These are phyloP conservation scores for Turnera subulata DNA, from an alignment of 345 rosid species.

Conservation along the genomic window DNA sequence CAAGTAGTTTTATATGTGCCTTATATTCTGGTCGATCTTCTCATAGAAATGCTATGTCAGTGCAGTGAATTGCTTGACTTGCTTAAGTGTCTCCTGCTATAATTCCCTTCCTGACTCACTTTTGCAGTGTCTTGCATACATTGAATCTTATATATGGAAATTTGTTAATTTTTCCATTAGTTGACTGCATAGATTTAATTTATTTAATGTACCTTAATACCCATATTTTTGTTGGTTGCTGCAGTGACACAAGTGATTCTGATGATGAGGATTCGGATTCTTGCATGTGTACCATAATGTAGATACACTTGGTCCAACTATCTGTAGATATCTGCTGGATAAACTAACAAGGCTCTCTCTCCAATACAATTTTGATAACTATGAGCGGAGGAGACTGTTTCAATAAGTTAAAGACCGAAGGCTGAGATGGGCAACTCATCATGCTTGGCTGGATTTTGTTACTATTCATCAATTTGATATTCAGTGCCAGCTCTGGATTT, in stretches of 20 bases:
- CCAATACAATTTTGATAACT: constrained; percentile 13
- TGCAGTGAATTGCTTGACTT: no score
- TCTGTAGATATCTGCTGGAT: constrained; percentile 17
- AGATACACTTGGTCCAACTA: constrained; percentile 24
- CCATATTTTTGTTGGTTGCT: constrained; percentile 20
- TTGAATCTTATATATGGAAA: no score
- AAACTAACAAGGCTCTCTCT: constrained; percentile 5
- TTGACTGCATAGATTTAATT: background rate
- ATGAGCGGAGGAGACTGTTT: constrained; percentile 19
- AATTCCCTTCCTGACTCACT: no score
- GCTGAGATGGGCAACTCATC: constrained; percentile 20
- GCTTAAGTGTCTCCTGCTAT: no score
- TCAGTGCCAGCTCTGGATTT: constrained; percentile 5
- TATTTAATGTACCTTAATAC: background rate
- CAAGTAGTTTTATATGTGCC: no score
- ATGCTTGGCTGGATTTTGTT: constrained; percentile 13
- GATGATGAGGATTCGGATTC: constrained; percentile 81
- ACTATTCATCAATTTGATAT: constrained; percentile 5
- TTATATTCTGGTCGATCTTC: no score
- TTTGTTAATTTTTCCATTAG: background rate
- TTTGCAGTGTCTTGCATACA: no score
- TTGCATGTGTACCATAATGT: constrained; percentile 88
- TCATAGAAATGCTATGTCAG: no score
- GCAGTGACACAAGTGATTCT: constrained; percentile 82
- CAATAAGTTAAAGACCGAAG: constrained; percentile 16